A percentile compares a stretch with the other conserved stretches of the same genome.
phyloP scores from a whole-genome alignment of 345 rosid genomes.

The Eucalyptus shirleyi region DNA sequence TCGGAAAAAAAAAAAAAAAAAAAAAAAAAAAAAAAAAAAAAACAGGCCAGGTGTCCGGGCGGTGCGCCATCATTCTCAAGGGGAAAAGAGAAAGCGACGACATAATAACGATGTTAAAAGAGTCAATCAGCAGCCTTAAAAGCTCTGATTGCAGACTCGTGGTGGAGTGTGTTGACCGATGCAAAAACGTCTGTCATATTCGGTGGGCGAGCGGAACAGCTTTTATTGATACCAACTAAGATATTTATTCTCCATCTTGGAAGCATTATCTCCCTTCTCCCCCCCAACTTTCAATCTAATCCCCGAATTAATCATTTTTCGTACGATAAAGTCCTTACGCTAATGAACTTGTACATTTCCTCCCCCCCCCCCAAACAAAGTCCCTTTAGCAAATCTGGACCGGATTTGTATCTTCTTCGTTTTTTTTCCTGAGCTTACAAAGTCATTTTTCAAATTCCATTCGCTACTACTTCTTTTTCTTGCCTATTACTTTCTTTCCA shows the following conservation, averaged over 20 bases:
- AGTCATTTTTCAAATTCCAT: not conserved
- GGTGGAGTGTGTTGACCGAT: not conserved
- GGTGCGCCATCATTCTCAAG: not conserved
- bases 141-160: not conserved
- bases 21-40: too few relatives aligned
- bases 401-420: not conserved
- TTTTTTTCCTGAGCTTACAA: not conserved
- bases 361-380: not conserved
- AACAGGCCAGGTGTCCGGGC: not conserved
- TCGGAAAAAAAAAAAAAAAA: too few relatives aligned
- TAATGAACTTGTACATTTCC: not conserved
- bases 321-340: not conserved
- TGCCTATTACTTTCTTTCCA: not conserved
- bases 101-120: not conserved
- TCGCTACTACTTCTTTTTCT: not conserved
- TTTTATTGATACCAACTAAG: not conserved
- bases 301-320: not conserved
- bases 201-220: not conserved
- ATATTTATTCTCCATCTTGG: not conserved
- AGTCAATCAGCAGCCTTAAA: not conserved
- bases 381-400: not conserved
- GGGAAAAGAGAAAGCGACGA: not conserved
- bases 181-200: not conserved
- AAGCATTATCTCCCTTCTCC: not conserved
- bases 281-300: not conserved